These are phyloP conservation scores for Rhynchosporium secalis DNA, from an alignment of 2,329 filamentous ascomycete species.

Conservation along the genomic window DNA sequence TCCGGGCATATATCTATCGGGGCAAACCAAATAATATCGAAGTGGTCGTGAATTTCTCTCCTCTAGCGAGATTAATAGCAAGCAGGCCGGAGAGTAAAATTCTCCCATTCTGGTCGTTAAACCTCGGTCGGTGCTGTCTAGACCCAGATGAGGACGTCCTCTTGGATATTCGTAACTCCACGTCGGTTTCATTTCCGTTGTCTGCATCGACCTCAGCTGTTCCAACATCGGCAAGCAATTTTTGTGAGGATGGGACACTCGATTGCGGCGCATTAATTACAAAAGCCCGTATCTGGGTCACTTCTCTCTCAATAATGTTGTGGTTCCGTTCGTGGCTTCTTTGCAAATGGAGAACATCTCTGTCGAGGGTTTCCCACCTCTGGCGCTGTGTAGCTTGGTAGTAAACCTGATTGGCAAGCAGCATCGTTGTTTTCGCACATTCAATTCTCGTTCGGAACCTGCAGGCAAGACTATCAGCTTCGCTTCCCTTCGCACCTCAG, in stretches of 20 bases:
- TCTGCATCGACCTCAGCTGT: background rate
- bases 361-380: conserved; percentile 17
- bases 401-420: conserved; percentile 19
- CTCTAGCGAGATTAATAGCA: background rate
- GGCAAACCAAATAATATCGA: conserved; percentile 12
- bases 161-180: too few species aligned
- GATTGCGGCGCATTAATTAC: background rate
- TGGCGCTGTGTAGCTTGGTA: conserved; percentile 15
- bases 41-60: background rate
- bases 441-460: conserved; percentile 13
- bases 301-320: background rate
- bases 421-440: conserved; percentile 18
- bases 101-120: background rate
- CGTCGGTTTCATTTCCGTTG: background rate
- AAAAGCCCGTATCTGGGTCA: background rate
- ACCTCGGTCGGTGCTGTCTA: background rate
- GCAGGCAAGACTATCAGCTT: background rate
- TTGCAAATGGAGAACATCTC: conserved; percentile 12
- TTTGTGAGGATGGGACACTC: background rate
- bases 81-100: background rate
- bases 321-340: conserved; percentile 1
- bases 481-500: background rate
- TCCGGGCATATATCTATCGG: conserved; percentile 16
- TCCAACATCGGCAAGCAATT: too few species aligned
- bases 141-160: too few species aligned